Evolutionary conservation across 1,284 basidiomycete species (phyloP).

Genomic region (Coniferiporia weirii): DNA sequence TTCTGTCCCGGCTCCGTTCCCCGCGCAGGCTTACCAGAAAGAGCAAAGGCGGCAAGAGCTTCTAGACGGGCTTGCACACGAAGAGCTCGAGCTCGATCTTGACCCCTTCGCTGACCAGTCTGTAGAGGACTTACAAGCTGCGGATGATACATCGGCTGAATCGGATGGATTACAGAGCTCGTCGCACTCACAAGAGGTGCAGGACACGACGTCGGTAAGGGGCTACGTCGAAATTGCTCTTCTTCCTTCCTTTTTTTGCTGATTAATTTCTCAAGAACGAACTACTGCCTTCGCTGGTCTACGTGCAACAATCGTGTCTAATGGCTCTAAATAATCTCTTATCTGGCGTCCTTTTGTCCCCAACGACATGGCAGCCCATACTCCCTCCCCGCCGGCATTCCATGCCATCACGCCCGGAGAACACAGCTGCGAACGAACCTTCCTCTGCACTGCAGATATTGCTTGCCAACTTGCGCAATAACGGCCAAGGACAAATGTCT

Average conservation of each 20-base stretch:
- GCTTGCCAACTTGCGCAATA: conserved; percentile 54
- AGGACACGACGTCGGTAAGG: conserved; percentile 1
- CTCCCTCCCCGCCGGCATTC: conserved; percentile 62
- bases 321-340: conserved; percentile 71
- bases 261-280: conserved; percentile 39
- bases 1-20: conserved; percentile 28
- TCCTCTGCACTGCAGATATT: conserved; percentile 58
- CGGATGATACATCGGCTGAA: background rate
- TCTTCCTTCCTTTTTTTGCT: background rate
- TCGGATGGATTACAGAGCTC: background rate
- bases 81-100: conserved; percentile 9
- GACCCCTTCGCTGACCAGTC: conserved; percentile 12
- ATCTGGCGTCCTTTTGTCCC: conserved; percentile 30
- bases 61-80: conserved; percentile 12
- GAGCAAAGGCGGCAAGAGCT: conserved; percentile 10
- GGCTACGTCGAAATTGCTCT: background rate
- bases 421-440: conserved; percentile 28
- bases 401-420: conserved; percentile 42
- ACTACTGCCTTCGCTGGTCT: conserved; percentile 60
- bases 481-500: conserved; percentile 41
- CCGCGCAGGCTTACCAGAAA: conserved; percentile 17
- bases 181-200: background rate
- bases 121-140: conserved; percentile 4
- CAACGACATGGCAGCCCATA: conserved; percentile 50
- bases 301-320: conserved; percentile 67